phyloP scores from a whole-genome alignment of 179 eudicot species.

The Spergularia azorica region DNA sequence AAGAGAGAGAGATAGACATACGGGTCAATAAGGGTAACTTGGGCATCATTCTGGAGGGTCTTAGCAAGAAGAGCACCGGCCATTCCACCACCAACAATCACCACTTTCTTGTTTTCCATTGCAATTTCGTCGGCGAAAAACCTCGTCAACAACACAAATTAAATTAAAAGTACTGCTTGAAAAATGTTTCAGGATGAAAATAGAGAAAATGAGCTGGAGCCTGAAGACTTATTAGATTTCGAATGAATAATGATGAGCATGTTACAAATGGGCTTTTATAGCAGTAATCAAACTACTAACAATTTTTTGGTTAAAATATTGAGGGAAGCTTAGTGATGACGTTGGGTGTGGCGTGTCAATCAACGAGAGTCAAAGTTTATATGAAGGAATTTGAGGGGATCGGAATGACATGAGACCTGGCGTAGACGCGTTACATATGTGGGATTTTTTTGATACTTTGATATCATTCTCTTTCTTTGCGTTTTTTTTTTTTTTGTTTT shows the following conservation, averaged over 20 bases:
- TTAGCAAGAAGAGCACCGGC: slow-evolving; percentile 63
- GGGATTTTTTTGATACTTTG: neutral
- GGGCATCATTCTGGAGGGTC: slow-evolving; percentile 47
- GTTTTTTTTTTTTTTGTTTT: too few species aligned
- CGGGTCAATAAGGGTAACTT: slow-evolving; percentile 65
- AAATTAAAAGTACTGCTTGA: too few species aligned
- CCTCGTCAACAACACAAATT: too few species aligned
- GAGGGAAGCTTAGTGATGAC: neutral
- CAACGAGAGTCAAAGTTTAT: slow-evolving; percentile 1
- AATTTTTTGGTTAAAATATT: neutral
- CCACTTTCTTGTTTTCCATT: slow-evolving; percentile 42
- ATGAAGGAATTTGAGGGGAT: neutral
- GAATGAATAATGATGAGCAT: neutral
- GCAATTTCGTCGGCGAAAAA: neutral
- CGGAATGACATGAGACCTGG: neutral
- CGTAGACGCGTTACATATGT: neutral
- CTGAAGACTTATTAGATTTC: neutral
- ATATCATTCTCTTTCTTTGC: neutral
- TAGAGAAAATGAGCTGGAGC: neutral
- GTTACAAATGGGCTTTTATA: neutral
- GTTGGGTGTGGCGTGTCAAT: slow-evolving; percentile 7
- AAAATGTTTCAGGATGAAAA: neutral
- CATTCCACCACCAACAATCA: slow-evolving; percentile 69
- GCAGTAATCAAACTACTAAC: neutral
- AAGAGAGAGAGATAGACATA: slow-evolving; percentile 29